A percentile compares a stretch with the other conserved stretches of the same genome.
phyloP scores from a whole-genome alignment of 129 eudicot genomes.

The Escallonia rubra region DNA sequence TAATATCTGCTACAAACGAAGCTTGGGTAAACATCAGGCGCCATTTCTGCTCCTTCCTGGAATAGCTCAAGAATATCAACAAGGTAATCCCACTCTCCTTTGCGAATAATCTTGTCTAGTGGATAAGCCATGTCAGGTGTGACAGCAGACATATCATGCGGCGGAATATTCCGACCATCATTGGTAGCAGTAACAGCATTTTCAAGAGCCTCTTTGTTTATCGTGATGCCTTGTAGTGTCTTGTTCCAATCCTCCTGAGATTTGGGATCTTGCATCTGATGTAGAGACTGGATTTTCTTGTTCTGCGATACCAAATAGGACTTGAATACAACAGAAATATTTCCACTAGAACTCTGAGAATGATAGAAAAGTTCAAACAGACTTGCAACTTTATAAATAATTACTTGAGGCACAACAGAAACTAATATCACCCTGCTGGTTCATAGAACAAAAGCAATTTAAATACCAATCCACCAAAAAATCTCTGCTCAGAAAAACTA shows the following conservation, averaged over 20 bases:
- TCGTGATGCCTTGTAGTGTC: slow-evolving; percentile 30
- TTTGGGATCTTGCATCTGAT: slow-evolving; percentile 36
- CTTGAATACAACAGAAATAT: neutral
- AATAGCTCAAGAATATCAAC: slow-evolving; percentile 36
- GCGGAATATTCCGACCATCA: slow-evolving; percentile 63
- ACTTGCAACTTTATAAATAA: neutral
- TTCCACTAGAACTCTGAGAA: neutral
- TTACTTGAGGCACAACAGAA: no score
- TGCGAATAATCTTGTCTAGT: slow-evolving; percentile 53
- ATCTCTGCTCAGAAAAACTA: no score
- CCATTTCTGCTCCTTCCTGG: slow-evolving; percentile 30
- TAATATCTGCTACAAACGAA: slow-evolving; percentile 60
- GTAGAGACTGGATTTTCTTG: slow-evolving; percentile 28
- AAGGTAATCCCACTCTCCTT: slow-evolving; percentile 82
- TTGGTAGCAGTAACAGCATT: slow-evolving; percentile 19
- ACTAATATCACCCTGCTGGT: no score
- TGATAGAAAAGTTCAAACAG: neutral
- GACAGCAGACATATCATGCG: slow-evolving; percentile 67
- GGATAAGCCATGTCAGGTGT: slow-evolving; percentile 68
- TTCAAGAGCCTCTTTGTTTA: slow-evolving; percentile 52
- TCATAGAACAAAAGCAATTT: no score
- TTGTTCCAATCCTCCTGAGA: slow-evolving; percentile 37
- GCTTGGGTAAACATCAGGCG: slow-evolving; percentile 37
- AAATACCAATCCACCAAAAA: no score
- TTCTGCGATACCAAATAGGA: slow-evolving; percentile 22